Evolutionary conservation across 2,329 filamentous ascomycete species (phyloP), one percentile per base, ranked within the genome.

Genomic region (Cadophora sp.): DNA sequence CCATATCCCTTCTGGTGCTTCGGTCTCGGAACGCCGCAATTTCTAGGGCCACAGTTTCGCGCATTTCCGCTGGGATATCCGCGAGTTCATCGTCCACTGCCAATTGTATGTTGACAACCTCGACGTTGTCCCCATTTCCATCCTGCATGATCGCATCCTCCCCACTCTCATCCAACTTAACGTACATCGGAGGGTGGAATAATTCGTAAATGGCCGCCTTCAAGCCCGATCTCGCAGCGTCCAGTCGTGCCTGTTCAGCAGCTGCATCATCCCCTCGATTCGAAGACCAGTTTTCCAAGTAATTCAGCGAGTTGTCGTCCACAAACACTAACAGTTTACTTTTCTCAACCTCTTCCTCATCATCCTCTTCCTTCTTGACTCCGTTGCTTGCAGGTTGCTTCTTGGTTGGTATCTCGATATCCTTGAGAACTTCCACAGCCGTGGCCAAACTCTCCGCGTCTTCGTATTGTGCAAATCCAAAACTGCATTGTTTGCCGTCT

Each of bases 401-500:
- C 81, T 93, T 92, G 48, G 89, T 83, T 36, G 96, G 96, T 59
- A 98, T 87, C 76, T 93, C 85, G 70, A 97, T 84, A 74, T 96
- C 90, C 77, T 89, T 89, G 73, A 97, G 87, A 65, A 97, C 87
- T 78, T 96, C 93, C 64, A 94, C 89, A 51, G 95, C 96, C 53
- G 90, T 90, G 78, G 91, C 89, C 72, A 99, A 84, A 71, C 94
- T 95, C 79, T 97, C 92, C 27, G 90, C 89, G 78, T 98, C 94
- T 70, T 97, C 95, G 79, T 92, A 99, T 79, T 97, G 92, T 67
- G 95, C 96, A 80, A 99, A 98, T 16, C 95, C 96, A 82, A 98
- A 98, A 70, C 90, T 91, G 79, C 91, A 90, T 65, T 89, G 89
- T 80, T 95, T 96, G 71, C 91, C 88, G 71, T 93, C 89, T n/a